These are phyloP conservation scores for Pseudozyma sp. DNA, from an alignment of 1,284 basidiomycete species.

Conservation along the genomic window DNA sequence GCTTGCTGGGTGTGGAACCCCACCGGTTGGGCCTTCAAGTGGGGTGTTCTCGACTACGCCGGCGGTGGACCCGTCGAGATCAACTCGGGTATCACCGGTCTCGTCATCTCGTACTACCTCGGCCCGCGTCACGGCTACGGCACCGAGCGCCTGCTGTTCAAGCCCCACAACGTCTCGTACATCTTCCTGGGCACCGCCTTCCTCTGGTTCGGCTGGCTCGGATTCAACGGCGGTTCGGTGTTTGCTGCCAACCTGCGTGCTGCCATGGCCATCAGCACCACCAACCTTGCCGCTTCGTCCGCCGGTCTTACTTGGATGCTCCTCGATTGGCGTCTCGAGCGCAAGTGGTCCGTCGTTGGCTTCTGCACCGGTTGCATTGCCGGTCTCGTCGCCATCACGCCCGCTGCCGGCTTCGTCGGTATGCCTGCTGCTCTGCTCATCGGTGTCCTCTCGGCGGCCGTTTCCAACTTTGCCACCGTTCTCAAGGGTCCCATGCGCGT, in stretches of 20 bases:
- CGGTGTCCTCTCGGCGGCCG: constrained; percentile 79
- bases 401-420: constrained; percentile 72
- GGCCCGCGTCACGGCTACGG: constrained; percentile 89
- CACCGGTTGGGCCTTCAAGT: constrained; percentile 88
- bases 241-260: constrained; percentile 91
- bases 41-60: constrained; percentile 92
- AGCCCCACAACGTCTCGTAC: constrained; percentile 90
- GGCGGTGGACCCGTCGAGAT: constrained; percentile 95
- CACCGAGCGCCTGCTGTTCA: constrained; percentile 85
- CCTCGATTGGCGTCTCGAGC: constrained; percentile 84
- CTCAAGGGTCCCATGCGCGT: constrained; percentile 75
- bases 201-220: constrained; percentile 97
- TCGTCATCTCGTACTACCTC: constrained; percentile 91
- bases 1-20: constrained; percentile 84
- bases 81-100: constrained; percentile 84
- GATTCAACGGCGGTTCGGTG: constrained; percentile 87
- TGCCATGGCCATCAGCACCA: constrained; percentile 86
- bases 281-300: constrained; percentile 78
- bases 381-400: constrained; percentile 70
- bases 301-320: constrained; percentile 89
- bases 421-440: constrained; percentile 78
- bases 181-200: constrained; percentile 87
- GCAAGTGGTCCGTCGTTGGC: constrained; percentile 76
- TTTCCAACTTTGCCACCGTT: constrained; percentile 89
- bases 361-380: constrained; percentile 69